Conservation (phyloP, 345 rosid genomes). For the Combretum micranthum region DNA sequence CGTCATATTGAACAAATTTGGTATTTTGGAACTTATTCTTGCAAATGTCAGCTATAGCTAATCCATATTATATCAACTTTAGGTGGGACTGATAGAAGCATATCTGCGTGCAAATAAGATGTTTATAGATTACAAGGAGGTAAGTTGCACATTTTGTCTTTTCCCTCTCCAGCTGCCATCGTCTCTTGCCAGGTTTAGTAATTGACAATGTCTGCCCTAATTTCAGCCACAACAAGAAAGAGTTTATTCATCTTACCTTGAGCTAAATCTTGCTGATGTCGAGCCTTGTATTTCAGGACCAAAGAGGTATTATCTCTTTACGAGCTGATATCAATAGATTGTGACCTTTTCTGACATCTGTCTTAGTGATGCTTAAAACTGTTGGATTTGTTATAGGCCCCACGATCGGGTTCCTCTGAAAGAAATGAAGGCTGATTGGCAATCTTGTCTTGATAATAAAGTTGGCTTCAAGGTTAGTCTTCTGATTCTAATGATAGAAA, state of each 20-base stretch:
- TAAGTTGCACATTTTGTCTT: conserved; percentile 12
- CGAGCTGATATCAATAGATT: too few species aligned
- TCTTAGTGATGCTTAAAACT: background rate
- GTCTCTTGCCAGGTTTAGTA: background rate
- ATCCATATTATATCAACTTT: background rate
- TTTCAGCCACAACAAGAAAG: conserved; percentile 68
- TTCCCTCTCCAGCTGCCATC: background rate
- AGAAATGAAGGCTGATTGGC: conserved; percentile 92
- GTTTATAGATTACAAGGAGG: conserved; percentile 84
- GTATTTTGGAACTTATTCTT: background rate
- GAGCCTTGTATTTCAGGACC: conserved; percentile 92
- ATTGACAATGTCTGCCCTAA: background rate
- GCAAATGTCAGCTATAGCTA: background rate
- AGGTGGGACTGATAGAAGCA: conserved; percentile 82
- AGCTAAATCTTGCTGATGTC: conserved; percentile 63
- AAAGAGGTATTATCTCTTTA: conserved; percentile 39
- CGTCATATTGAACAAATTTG: conserved; percentile 1
- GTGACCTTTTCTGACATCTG: too few species aligned
- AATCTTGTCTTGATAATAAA: conserved; percentile 60
- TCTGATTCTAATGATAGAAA: background rate
- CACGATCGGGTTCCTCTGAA: conserved; percentile 76
- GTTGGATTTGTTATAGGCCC: conserved; percentile 32
- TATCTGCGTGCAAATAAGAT: conserved; percentile 83
- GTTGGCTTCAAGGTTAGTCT: conserved; percentile 21
- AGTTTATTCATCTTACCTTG: conserved; percentile 65